Evolutionary conservation across 345 rosid species (phyloP).

Genomic region (Hirschfeldia incana): DNA sequence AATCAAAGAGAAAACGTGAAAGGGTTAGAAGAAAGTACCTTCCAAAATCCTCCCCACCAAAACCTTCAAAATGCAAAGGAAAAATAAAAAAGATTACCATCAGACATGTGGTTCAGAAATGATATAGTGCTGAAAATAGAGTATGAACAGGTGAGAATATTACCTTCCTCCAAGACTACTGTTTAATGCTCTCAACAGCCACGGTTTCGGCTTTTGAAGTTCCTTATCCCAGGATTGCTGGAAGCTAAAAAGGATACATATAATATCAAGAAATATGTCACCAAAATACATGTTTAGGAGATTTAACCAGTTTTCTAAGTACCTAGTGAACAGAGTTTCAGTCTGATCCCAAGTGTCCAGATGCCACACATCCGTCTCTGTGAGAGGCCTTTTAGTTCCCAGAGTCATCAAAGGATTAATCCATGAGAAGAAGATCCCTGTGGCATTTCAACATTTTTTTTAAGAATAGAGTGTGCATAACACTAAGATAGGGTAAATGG

Average conservation of each 20-base stretch:
- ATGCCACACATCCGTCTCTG: slow-evolving; percentile 93
- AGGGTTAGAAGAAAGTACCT: slow-evolving; percentile 54
- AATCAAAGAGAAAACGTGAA: slow-evolving; percentile 6
- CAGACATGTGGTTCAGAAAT: slow-evolving; percentile 3
- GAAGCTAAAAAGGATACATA: slow-evolving; percentile 57
- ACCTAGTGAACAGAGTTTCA: slow-evolving; percentile 75
- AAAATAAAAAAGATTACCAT: not conserved
- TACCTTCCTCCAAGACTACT: slow-evolving; percentile 94
- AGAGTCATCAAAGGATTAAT: slow-evolving; percentile 84
- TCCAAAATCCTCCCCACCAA: slow-evolving; percentile 99
- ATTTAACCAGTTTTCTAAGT: slow-evolving; percentile 21
- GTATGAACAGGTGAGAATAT: not conserved
- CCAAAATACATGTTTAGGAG: no score
- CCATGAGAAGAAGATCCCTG: slow-evolving; percentile 78
- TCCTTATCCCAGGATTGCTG: slow-evolving; percentile 91
- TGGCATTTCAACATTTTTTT: slow-evolving; percentile 6
- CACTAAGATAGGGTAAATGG: not conserved
- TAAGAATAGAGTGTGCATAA: slow-evolving; percentile 9
- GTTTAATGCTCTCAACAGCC: slow-evolving; percentile 84
- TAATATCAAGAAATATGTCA: slow-evolving; percentile 12
- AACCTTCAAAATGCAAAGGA: slow-evolving; percentile 58
- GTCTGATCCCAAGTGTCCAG: slow-evolving; percentile 94
- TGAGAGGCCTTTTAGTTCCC: slow-evolving; percentile 84
- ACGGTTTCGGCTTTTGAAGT: slow-evolving; percentile 68
- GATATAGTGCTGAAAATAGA: slow-evolving; percentile 1